Conservation (phyloP, 768 basidiomycete genomes). For the Trametes cubensis region DNA sequence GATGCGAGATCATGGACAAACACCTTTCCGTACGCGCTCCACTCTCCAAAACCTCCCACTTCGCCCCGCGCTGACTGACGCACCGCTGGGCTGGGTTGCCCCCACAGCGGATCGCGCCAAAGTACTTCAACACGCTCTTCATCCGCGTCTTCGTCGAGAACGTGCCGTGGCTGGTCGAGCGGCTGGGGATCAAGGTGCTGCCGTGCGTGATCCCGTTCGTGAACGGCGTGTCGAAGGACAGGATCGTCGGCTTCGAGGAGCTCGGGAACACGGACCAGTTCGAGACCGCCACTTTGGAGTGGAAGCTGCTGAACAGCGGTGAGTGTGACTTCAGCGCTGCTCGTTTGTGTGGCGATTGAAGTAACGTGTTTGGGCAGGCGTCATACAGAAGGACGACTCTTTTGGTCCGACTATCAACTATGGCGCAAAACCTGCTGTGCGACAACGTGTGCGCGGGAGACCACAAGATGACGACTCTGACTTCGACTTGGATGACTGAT, state of each 20-base stretch:
- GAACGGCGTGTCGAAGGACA: conserved; percentile 79
- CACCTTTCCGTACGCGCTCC: conserved; percentile 73
- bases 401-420: conserved; percentile 34
- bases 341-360: conserved; percentile 7
- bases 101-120: conserved; percentile 78
- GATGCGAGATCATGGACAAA: conserved; percentile 96
- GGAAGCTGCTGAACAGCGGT: conserved; percentile 70
- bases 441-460: conserved; percentile 27
- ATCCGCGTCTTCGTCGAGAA: conserved; percentile 91
- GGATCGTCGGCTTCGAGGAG: conserved; percentile 89
- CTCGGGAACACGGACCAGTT: conserved; percentile 86
- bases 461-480: conserved; percentile 34
- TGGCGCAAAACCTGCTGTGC: conserved; percentile 21
- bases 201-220: conserved; percentile 93
- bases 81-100: no score
- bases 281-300: conserved; percentile 78
- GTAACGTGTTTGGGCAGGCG: conserved; percentile 45
- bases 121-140: conserved; percentile 89
- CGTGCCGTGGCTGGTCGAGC: conserved; percentile 94
- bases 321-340: conserved; percentile 15
- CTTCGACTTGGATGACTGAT: conserved; percentile 33
- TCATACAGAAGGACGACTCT: conserved; percentile 52
- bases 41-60: background rate
- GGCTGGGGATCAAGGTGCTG: conserved; percentile 82
- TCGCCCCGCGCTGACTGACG: background rate